phyloP scores from a whole-genome alignment of 164 flowering plant species.

The Vitis cinerea region DNA sequence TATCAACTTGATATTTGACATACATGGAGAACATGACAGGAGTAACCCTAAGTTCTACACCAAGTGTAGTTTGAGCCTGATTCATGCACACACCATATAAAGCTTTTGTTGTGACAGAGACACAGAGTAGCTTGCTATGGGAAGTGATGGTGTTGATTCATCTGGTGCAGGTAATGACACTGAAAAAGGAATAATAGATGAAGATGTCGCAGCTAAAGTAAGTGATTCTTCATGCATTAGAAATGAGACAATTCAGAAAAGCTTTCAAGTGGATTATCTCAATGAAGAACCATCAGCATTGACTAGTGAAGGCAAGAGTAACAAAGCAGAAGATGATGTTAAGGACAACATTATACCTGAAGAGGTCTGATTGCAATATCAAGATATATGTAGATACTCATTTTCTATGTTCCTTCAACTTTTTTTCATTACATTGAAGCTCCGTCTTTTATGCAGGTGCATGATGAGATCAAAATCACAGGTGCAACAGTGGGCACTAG shows the following conservation, averaged over 20 bases:
- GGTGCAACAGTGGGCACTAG: neutral
- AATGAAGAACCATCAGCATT: conserved; percentile 1
- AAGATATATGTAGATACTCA: neutral
- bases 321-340: neutral
- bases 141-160: neutral
- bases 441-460: conserved; percentile 1
- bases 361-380: conserved; percentile 1
- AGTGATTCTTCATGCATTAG: no score
- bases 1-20: no score
- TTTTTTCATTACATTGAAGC: neutral
- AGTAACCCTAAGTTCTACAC: no score
- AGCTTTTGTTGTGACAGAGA: neutral
- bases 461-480: neutral
- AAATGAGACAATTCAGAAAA: conserved; percentile 1
- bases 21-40: no score
- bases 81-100: no score
- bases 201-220: neutral
- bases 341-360: neutral
- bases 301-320: neutral
- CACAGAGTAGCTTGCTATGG: neutral
- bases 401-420: neutral
- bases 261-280: neutral
- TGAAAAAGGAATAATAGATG: neutral
- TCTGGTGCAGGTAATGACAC: conserved; percentile 1
- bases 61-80: no score